A percentile compares a stretch with the other conserved stretches of the same genome.
These are phyloP conservation scores for Colletotrichum sp. DNA, from an alignment of 2,329 filamentous ascomycete species.

Conservation along the genomic window DNA sequence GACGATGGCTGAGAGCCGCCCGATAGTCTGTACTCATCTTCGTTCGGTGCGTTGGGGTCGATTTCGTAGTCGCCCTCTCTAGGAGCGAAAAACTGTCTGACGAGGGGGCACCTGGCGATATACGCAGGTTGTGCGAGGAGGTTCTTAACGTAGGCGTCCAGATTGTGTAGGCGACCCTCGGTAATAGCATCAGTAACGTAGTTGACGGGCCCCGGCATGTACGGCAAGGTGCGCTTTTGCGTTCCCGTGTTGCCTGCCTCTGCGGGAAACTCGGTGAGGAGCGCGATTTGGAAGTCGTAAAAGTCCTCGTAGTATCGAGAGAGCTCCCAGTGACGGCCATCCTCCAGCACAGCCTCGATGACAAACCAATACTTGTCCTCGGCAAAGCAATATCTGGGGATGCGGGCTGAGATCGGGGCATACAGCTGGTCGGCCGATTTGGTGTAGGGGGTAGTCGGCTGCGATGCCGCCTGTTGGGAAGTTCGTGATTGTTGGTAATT, in stretches of 20 bases:
- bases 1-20: conserved; percentile 72
- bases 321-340: conserved; percentile 90
- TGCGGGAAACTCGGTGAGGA: conserved; percentile 88
- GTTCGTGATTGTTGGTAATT: conserved; percentile 26
- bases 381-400: conserved; percentile 92
- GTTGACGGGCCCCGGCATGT: conserved; percentile 97
- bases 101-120: conserved; percentile 83
- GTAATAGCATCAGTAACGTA: conserved; percentile 99
- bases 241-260: conserved; percentile 87
- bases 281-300: conserved; percentile 96
- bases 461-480: conserved; percentile 36
- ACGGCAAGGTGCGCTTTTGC: conserved; percentile 84
- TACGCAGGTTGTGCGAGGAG: conserved; percentile 82
- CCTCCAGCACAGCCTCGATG: conserved; percentile 88
- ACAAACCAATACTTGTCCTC: conserved; percentile 99
- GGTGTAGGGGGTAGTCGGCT: conserved; percentile 43
- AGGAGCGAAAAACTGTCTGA: conserved; percentile 90
- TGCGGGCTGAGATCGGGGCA: conserved; percentile 81
- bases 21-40: conserved; percentile 79
- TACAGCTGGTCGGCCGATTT: conserved; percentile 62
- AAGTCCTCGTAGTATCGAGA: conserved; percentile 98
- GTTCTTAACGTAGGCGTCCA: conserved; percentile 96
- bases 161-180: conserved; percentile 87
- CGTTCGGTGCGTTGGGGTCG: conserved; percentile 67
- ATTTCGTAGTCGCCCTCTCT: conserved; percentile 93